A percentile compares a stretch with the other conserved stretches of the same genome.
phyloP scores from a whole-genome alignment of 257 asterid genomes.

The Primulina eburnea region DNA sequence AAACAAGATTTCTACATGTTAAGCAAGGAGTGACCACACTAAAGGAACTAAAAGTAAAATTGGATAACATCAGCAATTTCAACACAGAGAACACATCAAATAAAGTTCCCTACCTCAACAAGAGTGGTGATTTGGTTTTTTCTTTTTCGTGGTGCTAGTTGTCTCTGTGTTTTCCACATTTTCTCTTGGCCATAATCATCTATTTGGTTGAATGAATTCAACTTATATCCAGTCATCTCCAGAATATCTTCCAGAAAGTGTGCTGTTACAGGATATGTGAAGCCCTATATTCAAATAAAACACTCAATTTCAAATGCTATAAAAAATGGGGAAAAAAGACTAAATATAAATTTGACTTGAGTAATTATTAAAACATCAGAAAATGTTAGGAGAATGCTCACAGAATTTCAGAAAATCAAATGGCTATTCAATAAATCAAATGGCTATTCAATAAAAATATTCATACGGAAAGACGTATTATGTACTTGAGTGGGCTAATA shows the following conservation, averaged over 20 bases:
- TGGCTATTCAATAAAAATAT: conserved; percentile 10
- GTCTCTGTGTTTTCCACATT: conserved; percentile 94
- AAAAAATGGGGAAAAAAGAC: conserved; percentile 18
- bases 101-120: conserved; percentile 66
- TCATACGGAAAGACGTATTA: too few species aligned
- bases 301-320: conserved; percentile 18
- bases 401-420: conserved; percentile 9
- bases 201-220: conserved; percentile 89
- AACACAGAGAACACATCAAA: conserved; percentile 4
- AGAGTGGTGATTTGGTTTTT: conserved; percentile 83
- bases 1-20: not conserved
- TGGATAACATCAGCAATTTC: conserved; percentile 12
- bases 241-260: conserved; percentile 90
- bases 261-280: conserved; percentile 87
- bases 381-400: conserved; percentile 14
- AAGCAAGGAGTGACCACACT: not conserved
- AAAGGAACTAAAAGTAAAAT: conserved; percentile 8
- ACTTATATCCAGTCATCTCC: conserved; percentile 87
- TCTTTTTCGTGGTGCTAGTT: conserved; percentile 80
- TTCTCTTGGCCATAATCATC: conserved; percentile 98
- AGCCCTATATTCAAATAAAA: conserved; percentile 61
- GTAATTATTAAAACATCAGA: conserved; percentile 9
- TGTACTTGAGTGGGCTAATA: conserved; percentile 7
- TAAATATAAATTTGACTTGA: not conserved
- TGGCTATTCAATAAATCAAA: conserved; percentile 17